Evolutionary conservation across 1,284 basidiomycete species (phyloP), one percentile per base, ranked within the genome.

Genomic region (Pascua sp.): DNA sequence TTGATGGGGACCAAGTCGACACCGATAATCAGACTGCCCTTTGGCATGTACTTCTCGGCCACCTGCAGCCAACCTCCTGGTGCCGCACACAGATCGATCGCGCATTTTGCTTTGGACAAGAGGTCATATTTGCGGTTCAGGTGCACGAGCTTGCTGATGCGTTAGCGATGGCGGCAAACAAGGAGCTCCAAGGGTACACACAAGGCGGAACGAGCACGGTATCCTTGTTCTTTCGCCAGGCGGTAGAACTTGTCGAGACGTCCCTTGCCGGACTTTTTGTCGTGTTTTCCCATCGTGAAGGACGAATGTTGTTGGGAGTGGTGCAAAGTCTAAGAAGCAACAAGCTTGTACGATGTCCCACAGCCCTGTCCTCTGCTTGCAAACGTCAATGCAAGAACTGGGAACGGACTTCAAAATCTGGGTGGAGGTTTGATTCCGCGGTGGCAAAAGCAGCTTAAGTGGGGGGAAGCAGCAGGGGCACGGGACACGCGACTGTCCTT

Each of bases 31-130:
- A 98, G 81, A 71, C 90, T 91, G 72, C 93, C 96, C 46, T 86
- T 81, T 1, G 95, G 93, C 95, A 98, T 98, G 77, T 94, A 92
- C 79, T 98, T 98, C 80, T 88, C 90, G 45, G 95, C 94, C 16
- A 98, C 96, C 77, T 99, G 96, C 5, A 98, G 83, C 96, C 96
- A 99, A 76, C 96, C 96, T 72, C 96, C 96, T 8, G 96, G 96
- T 9, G 96, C 96, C 49, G 96, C 96, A 80, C 96, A 98, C 51
- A 99, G 82, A 84, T 99, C 96, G 75, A 99, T 96, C 56, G 88
- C 91, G 77, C 95, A 98, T 85, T 87, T 84, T 38, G 96, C 88
- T 50, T 85, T 83, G 71, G 95, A 91, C 43, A 98, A 83, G 71
- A 98, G 90, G 42, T 87, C 85, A 79, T 90, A 99, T 80, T 98